These are phyloP conservation scores for Kazachstania sp. DNA, from an alignment of 1,139 yeast genomes.

Conservation along the genomic window DNA sequence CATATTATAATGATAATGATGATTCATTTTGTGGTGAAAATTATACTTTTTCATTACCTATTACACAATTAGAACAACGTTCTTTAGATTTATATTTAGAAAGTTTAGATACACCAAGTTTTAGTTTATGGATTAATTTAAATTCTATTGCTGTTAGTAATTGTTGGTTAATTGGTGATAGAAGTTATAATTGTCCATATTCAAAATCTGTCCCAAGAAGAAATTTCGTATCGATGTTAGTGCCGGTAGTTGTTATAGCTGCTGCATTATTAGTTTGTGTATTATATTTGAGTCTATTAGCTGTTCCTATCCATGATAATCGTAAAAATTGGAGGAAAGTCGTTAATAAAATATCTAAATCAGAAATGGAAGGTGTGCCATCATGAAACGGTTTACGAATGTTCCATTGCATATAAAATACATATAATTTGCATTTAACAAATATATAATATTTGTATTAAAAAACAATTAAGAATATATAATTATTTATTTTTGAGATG, in stretches of 20 bases:
- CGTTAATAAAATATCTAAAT: slow-evolving; percentile 37
- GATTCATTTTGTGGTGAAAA: slow-evolving; percentile 47
- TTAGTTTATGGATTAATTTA: slow-evolving; percentile 65
- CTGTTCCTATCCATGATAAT: slow-evolving; percentile 47
- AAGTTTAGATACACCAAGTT: slow-evolving; percentile 7
- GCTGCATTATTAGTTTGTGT: slow-evolving; percentile 40
- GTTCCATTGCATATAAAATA: too few species aligned
- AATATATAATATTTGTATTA: too few species aligned
- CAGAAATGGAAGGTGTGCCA: slow-evolving; percentile 59
- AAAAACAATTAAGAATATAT: neutral
- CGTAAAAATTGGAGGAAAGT: slow-evolving; percentile 48
- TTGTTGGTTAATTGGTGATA: slow-evolving; percentile 87
- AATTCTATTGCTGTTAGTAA: slow-evolving; percentile 65
- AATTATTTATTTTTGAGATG: neutral
- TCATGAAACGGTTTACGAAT: too few species aligned
- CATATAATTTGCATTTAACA: too few species aligned
- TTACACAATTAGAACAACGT: slow-evolving; percentile 40
- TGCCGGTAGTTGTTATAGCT: slow-evolving; percentile 58
- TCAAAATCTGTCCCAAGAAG: slow-evolving; percentile 45
- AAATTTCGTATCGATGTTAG: slow-evolving; percentile 54
- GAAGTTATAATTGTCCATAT: slow-evolving; percentile 73
- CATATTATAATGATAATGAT: slow-evolving; percentile 24
- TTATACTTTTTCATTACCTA: slow-evolving; percentile 50
- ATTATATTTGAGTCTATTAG: slow-evolving; percentile 32
- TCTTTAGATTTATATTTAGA: slow-evolving; percentile 26